Evolutionary conservation across 1,284 basidiomycete genomes (phyloP).

Genomic region (Meira miltonrushii): DNA sequence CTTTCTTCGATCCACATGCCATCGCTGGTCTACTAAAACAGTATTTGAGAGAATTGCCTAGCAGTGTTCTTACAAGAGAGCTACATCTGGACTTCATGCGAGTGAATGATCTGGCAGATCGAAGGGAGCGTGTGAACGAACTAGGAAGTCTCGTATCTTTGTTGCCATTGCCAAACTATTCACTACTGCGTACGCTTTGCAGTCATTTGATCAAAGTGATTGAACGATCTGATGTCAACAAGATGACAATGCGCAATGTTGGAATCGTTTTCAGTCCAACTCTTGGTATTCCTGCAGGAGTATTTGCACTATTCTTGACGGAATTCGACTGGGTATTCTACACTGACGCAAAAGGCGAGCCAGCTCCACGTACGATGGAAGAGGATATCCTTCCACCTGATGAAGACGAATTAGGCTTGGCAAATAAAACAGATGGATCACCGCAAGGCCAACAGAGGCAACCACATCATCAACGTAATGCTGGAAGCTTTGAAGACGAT

Average conservation of each 20-base stretch:
- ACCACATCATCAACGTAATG: not conserved
- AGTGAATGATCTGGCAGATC: conserved; percentile 56
- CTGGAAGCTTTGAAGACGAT: too few relatives aligned
- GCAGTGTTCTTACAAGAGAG: conserved; percentile 42
- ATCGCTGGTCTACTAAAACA: conserved; percentile 48
- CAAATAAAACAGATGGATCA: not conserved
- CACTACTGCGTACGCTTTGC: conserved; percentile 81
- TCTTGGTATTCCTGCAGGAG: conserved; percentile 43
- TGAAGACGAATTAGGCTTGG: conserved; percentile 5
- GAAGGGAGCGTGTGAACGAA: conserved; percentile 79
- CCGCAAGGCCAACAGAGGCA: not conserved
- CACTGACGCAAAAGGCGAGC: conserved; percentile 38
- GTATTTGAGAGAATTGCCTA: conserved; percentile 44
- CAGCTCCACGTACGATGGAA: conserved; percentile 27
- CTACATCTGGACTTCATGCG: conserved; percentile 46
- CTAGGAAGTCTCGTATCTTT: conserved; percentile 77
- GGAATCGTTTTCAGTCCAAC: conserved; percentile 72
- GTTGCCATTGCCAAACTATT: conserved; percentile 87
- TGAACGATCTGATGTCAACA: conserved; percentile 81
- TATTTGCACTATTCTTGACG: conserved; percentile 44
- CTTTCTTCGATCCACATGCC: conserved; percentile 43
- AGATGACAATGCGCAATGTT: conserved; percentile 98
- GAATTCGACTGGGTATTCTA: conserved; percentile 44
- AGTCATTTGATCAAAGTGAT: conserved; percentile 95
- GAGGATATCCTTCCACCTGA: conserved; percentile 23